These are phyloP conservation scores for Boletus pseudopeckii DNA, from an alignment of 768 basidiomycete species.

Conservation along the genomic window DNA sequence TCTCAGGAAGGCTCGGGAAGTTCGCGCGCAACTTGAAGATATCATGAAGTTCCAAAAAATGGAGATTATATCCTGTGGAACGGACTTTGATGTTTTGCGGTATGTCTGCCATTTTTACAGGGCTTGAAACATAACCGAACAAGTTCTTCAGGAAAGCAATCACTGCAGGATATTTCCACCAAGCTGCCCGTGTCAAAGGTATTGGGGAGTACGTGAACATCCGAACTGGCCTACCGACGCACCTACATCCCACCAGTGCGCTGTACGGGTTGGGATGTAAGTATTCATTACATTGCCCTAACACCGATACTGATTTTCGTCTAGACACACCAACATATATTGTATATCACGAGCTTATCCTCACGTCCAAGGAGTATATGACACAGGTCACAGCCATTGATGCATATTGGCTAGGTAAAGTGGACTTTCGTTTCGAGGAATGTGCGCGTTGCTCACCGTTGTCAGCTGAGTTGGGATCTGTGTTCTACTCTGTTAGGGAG, in stretches of 20 bases:
- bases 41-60: conserved; percentile 99
- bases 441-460: conserved; percentile 4
- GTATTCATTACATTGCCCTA: conserved; percentile 26
- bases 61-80: conserved; percentile 86
- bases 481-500: conserved; percentile 97
- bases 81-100: conserved; percentile 90
- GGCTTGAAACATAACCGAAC: neutral
- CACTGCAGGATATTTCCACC: conserved; percentile 97
- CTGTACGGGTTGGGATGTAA: conserved; percentile 93
- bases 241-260: conserved; percentile 95
- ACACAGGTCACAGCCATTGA: conserved; percentile 98
- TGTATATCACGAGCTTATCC: conserved; percentile 93
- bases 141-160: conserved; percentile 77
- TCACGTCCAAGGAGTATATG: conserved; percentile 98
- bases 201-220: conserved; percentile 99
- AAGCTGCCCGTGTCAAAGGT: conserved; percentile 96
- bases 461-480: conserved; percentile 87
- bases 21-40: conserved; percentile 92
- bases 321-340: conserved; percentile 94
- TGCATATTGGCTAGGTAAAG: conserved; percentile 91
- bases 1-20: conserved; percentile 91
- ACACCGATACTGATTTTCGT: conserved; percentile 1
- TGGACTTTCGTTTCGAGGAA: neutral
- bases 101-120: conserved; percentile 29
- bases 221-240: conserved; percentile 90